A percentile compares a stretch with the other conserved stretches of the same genome.
These are phyloP conservation scores for Thozetella sp. DNA, from an alignment of 495 filamentous ascomycete genomes.

Conservation along the genomic window DNA sequence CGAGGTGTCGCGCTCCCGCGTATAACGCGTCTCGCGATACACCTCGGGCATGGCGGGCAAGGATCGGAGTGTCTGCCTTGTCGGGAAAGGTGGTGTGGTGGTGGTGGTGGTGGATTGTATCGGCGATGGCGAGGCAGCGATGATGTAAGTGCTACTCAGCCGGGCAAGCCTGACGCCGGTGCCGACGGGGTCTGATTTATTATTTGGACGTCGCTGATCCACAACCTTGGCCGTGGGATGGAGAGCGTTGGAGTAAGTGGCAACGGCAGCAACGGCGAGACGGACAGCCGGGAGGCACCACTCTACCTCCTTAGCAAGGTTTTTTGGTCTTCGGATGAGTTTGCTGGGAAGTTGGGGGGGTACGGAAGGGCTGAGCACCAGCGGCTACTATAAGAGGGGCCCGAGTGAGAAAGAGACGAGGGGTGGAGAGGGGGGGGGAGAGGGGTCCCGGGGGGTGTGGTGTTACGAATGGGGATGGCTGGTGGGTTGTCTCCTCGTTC, in stretches of 20 bases:
- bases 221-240: not conserved
- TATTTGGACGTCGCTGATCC: not conserved
- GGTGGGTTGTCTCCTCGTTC: not conserved
- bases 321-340: not conserved
- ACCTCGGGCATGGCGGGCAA: slow-evolving; percentile 41
- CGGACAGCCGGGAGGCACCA: slow-evolving; percentile 1
- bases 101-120: not conserved
- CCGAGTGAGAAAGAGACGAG: not conserved
- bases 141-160: not conserved
- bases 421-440: not conserved
- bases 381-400: not conserved
- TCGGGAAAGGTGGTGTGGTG: not conserved
- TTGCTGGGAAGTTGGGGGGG: not conserved
- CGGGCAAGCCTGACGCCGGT: too few species aligned
- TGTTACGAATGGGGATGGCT: not conserved
- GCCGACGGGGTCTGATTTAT: not conserved
- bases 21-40: slow-evolving; percentile 48
- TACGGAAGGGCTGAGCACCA: not conserved
- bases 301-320: not conserved
- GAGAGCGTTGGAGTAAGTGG: not conserved
- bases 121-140: too few species aligned
- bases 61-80: not conserved
- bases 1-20: slow-evolving; percentile 44
- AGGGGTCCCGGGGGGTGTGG: not conserved
- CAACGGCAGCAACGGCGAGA: not conserved